Percentiles rank a stretch among this genome's conserved stretches.
Conservation (phyloP, 2,329 filamentous ascomycete species). For the Bisporella sp. region DNA sequence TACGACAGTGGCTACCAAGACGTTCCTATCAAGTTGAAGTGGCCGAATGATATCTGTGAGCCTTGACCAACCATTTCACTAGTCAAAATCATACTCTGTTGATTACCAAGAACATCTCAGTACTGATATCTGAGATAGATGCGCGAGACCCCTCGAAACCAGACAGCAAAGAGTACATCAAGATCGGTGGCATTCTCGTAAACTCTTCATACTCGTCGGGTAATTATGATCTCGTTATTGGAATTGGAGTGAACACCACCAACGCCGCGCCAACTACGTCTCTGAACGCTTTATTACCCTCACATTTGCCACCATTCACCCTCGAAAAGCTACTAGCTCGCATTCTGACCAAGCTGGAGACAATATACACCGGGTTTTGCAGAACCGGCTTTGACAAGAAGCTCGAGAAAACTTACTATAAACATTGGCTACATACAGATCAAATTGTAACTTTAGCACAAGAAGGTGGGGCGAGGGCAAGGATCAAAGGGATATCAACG, state of each 20-base stretch:
- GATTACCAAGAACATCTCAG: no score
- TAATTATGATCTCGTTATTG: constrained; percentile 78
- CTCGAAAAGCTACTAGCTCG: constrained; percentile 77
- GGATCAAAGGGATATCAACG: constrained; percentile 79
- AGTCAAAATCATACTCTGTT: not conserved
- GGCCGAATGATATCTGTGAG: constrained; percentile 91
- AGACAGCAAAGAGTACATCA: constrained; percentile 56
- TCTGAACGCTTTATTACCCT: constrained; percentile 63
- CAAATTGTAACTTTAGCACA: constrained; percentile 69
- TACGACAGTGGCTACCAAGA: constrained; percentile 72
- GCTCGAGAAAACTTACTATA: constrained; percentile 73
- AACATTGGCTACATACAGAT: constrained; percentile 76
- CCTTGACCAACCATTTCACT: constrained; percentile 5
- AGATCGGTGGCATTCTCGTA: constrained; percentile 88
- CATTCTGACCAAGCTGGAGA: constrained; percentile 72
- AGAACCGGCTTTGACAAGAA: constrained; percentile 64
- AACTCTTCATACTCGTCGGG: constrained; percentile 75
- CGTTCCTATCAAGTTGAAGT: constrained; percentile 82
- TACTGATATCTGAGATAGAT: constrained; percentile 34
- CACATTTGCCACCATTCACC: constrained; percentile 48
- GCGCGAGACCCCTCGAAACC: constrained; percentile 56
- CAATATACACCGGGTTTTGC: constrained; percentile 68
- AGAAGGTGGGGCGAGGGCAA: constrained; percentile 66
- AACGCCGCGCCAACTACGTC: constrained; percentile 85
- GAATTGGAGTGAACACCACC: constrained; percentile 78